phyloP scores from a whole-genome alignment of 371 early-diverging fungal genomes.

The Dinochytrium kinnereticum region DNA sequence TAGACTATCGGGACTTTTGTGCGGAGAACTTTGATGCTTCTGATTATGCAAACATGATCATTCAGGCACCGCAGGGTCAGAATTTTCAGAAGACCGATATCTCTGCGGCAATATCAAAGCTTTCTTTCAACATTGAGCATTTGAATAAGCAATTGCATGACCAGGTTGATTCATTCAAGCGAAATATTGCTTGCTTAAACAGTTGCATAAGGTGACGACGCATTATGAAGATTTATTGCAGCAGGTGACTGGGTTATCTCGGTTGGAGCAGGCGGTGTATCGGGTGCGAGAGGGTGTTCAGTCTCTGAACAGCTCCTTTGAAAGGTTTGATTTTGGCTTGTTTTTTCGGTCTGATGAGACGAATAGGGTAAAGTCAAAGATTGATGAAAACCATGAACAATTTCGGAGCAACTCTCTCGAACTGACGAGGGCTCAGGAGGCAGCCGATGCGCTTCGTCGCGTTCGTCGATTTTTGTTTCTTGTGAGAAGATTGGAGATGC shows the following conservation, averaged over 20 bases:
- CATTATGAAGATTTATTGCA: slow-evolving; percentile 74
- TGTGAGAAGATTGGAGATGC: slow-evolving; percentile 64
- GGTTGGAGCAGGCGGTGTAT: slow-evolving; percentile 62
- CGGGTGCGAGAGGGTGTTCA: slow-evolving; percentile 63
- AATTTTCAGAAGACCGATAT: slow-evolving; percentile 58
- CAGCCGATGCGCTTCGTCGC: slow-evolving; percentile 69
- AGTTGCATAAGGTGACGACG: slow-evolving; percentile 60
- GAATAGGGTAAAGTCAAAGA: slow-evolving; percentile 61
- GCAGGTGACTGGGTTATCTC: slow-evolving; percentile 74
- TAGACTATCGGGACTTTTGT: slow-evolving; percentile 44
- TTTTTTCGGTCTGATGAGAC: not conserved
- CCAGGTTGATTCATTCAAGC: too few species aligned
- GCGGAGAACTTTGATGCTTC: slow-evolving; percentile 37
- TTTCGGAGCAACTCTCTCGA: slow-evolving; percentile 64
- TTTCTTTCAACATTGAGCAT: slow-evolving; percentile 75
- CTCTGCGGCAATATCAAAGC: slow-evolving; percentile 68
- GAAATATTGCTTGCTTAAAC: too few species aligned
- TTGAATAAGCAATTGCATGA: slow-evolving; percentile 78
- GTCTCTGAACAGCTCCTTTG: slow-evolving; percentile 63
- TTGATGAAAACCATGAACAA: slow-evolving; percentile 67
- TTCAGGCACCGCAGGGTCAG: slow-evolving; percentile 40
- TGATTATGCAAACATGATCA: slow-evolving; percentile 45
- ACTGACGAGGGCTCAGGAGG: slow-evolving; percentile 66
- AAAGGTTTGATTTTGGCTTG: slow-evolving; percentile 49
- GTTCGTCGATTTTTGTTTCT: slow-evolving; percentile 70